Conservation (phyloP, 2,329 filamentous ascomycete genomes). For the Monilinia aucupariae region DNA sequence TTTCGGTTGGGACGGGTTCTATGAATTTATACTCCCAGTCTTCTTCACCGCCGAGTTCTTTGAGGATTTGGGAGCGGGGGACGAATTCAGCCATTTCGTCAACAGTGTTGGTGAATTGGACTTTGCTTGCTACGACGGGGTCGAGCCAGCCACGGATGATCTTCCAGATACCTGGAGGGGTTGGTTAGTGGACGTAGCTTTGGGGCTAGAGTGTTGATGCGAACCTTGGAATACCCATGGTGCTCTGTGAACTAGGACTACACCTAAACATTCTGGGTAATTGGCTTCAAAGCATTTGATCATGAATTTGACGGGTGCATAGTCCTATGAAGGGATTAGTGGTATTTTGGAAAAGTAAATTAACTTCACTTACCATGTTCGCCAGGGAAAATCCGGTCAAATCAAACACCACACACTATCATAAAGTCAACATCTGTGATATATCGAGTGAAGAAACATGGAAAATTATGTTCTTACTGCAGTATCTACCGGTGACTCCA, state of each 20-base stretch:
- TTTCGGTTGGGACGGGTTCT: constrained; percentile 72
- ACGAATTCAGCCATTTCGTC: constrained; percentile 77
- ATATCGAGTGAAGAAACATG: neutral
- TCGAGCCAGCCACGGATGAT: constrained; percentile 96
- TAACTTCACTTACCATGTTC: constrained; percentile 68
- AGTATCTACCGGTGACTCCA: constrained; percentile 78
- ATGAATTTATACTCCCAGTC: constrained; percentile 78
- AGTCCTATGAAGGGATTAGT: constrained; percentile 55
- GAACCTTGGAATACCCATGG: constrained; percentile 93
- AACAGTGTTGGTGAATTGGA: constrained; percentile 82
- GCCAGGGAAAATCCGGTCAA: constrained; percentile 91
- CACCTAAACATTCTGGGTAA: constrained; percentile 87
- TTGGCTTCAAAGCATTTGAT: constrained; percentile 99
- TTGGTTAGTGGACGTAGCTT: constrained; percentile 16
- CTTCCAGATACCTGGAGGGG: constrained; percentile 72
- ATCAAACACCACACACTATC: constrained; percentile 84
- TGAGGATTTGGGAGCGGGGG: constrained; percentile 62
- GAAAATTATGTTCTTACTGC: constrained; percentile 57
- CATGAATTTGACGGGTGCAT: constrained; percentile 96
- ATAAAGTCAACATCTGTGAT: constrained; percentile 3
- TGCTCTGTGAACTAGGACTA: constrained; percentile 88
- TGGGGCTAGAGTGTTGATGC: constrained; percentile 20
- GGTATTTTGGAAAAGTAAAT: neutral
- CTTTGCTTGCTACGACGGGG: constrained; percentile 88
- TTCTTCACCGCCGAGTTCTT: constrained; percentile 81